Base-by-base conservation (phyloP, 257 asterid species). In the Haberlea rhodopensis region DNA sequence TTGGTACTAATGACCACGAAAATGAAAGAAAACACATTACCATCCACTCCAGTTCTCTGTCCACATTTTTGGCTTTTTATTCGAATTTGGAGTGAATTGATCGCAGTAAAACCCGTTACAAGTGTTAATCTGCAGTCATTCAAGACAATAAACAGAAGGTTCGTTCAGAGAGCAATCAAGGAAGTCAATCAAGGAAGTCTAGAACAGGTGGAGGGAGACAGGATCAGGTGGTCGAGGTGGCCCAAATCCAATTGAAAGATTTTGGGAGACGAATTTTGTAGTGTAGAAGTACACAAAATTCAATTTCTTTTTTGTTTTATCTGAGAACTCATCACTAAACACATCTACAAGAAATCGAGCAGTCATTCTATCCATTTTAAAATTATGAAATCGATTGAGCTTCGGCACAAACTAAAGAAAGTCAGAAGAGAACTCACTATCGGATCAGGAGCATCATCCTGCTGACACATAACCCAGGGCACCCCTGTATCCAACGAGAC, bases 21-120 rank as follows among this genome's bases (percentile, higher is more conserved):
- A 37, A 13, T 13, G n/a, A 37, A 32, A 32, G 0, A 32, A n/a
- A 40, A 40, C 19, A 4, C 15, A 18, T 10, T 81, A 91, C 98
- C 97, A 91, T 81, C 98, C 98, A 32, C 82, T 85, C 98, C 98
- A 91, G 78, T 91, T 87, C 77, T 91, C 98, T 0, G 98, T 91
- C 98, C 98, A 91, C 92, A 91, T 80, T 75, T 89, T 91, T 1
- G 97, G 97, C 53, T 76, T 87, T 72, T 66, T 76, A 57, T 75
- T 79, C 21, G 98, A 82, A 71, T 91, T 89, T 52, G 94, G 96
- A 11, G 94, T 89, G 80, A 85, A 91, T 67, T 91, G 97, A 48
- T 91, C 98, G 52, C 96, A 86, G 69, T 91, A 88, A 60, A 91
- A 91, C 60, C 98, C 98, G 57, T 88, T 91, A 83, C 98, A 91